These are phyloP conservation scores for Hibiscus mutabilis DNA, from an alignment of 345 rosid genomes.

Conservation along the genomic window DNA sequence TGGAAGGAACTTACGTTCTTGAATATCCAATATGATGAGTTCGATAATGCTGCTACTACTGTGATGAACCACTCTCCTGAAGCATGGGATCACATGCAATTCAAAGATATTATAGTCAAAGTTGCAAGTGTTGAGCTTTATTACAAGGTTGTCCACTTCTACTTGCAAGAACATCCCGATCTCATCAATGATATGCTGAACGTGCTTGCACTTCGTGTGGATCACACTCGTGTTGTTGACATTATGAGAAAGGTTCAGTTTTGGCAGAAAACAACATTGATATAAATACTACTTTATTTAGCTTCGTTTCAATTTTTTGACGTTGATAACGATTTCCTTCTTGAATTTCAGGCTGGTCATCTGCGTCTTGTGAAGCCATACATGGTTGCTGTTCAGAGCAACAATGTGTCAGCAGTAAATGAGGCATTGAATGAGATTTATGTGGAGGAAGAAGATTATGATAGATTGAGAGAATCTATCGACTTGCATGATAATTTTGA, in stretches of 20 bases:
- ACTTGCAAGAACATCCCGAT: slow-evolving; percentile 55
- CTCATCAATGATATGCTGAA: slow-evolving; percentile 81
- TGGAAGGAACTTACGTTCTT: slow-evolving; percentile 95
- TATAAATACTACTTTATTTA: not conserved
- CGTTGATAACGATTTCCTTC: not conserved
- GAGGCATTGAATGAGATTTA: slow-evolving; percentile 90
- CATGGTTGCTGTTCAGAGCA: slow-evolving; percentile 95
- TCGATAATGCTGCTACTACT: slow-evolving; percentile 97
- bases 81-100: slow-evolving; percentile 99
- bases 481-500: slow-evolving; percentile 90
- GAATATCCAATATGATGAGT: slow-evolving; percentile 90
- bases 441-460: slow-evolving; percentile 91
- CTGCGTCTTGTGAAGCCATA: slow-evolving; percentile 89
- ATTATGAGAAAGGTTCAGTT: slow-evolving; percentile 84
- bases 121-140: slow-evolving; percentile 93
- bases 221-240: slow-evolving; percentile 95
- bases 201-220: slow-evolving; percentile 88
- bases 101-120: slow-evolving; percentile 85
- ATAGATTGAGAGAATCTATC: slow-evolving; percentile 81
- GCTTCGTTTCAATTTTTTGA: slow-evolving; percentile 19
- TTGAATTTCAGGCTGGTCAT: slow-evolving; percentile 73
- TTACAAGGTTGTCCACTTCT: slow-evolving; percentile 97
- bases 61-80: slow-evolving; percentile 99
- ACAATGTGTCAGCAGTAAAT: slow-evolving; percentile 82
- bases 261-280: not conserved